Conservation (phyloP, 805 yeast species). For the Yarrowia deformans region DNA sequence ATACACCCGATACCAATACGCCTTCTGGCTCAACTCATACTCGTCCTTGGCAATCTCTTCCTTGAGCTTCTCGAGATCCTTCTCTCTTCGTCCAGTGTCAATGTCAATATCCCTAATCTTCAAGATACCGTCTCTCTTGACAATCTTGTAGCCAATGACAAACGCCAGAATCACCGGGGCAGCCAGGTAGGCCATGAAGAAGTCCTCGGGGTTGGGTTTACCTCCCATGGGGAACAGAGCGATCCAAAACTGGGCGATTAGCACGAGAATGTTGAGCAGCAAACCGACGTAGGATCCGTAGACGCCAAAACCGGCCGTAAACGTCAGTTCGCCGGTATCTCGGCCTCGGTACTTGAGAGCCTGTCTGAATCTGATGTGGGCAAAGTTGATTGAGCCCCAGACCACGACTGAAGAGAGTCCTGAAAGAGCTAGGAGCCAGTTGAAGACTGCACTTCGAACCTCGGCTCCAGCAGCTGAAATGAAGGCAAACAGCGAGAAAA, state of each 20-base stretch:
- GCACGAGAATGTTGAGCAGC: background rate
- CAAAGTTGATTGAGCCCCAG: conserved; percentile 9
- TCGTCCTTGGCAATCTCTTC: conserved; percentile 10
- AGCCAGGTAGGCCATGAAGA: conserved; percentile 10
- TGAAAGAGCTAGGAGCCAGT: conserved; percentile 15
- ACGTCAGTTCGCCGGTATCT: conserved; percentile 8
- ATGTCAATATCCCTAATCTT: conserved; percentile 1
- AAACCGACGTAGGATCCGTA: conserved; percentile 10
- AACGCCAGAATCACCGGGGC: conserved; percentile 10
- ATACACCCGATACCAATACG: background rate
- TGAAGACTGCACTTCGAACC: background rate
- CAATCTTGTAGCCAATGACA: conserved; percentile 7
- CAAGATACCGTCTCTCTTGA: conserved; percentile 16
- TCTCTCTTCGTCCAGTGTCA: conserved; percentile 17
- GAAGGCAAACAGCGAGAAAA: conserved; percentile 19
- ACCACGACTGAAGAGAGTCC: conserved; percentile 8
- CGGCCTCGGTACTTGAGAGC: conserved; percentile 19
- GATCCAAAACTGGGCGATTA: conserved; percentile 21
- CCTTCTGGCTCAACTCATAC: background rate
- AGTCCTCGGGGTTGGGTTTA: background rate
- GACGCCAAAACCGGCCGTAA: conserved; percentile 10
- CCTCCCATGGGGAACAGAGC: conserved; percentile 6
- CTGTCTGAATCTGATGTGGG: conserved; percentile 24
- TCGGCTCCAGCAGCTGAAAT: conserved; percentile 8
- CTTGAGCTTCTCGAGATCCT: conserved; percentile 15